A percentile compares a stretch with the other conserved stretches of the same genome.
Evolutionary conservation across 495 filamentous ascomycete species (phyloP).

Genomic region (Lasiosphaeria miniovina): DNA sequence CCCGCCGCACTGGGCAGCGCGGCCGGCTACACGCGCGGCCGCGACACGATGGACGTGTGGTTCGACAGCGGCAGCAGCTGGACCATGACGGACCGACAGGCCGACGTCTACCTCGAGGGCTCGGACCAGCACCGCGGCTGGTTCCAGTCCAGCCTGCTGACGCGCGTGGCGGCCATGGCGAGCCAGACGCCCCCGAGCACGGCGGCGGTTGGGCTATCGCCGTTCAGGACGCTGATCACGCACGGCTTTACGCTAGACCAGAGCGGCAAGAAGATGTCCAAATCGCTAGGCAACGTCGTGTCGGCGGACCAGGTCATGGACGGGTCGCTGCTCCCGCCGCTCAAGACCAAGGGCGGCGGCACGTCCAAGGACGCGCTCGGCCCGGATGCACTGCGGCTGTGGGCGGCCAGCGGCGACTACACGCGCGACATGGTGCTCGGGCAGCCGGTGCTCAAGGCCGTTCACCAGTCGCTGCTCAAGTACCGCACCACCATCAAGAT

Average conservation of each 20-base stretch:
- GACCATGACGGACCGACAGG: constrained; percentile 61
- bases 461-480: constrained; percentile 75
- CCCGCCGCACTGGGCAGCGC: constrained; percentile 50
- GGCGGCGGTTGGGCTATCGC: constrained; percentile 39
- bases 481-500: constrained; percentile 85
- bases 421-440: constrained; percentile 81
- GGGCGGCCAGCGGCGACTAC: constrained; percentile 90
- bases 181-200: constrained; percentile 19
- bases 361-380: constrained; percentile 50
- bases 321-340: constrained; percentile 56
- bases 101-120: constrained; percentile 91
- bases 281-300: constrained; percentile 90
- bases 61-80: constrained; percentile 98
- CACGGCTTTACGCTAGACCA: constrained; percentile 93
- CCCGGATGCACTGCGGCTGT: constrained; percentile 83
- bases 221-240: constrained; percentile 83
- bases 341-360: constrained; percentile 40
- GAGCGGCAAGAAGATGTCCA: constrained; percentile 94
- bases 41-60: constrained; percentile 99
- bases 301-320: constrained; percentile 79
- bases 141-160: constrained; percentile 99
- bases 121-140: constrained; percentile 95
- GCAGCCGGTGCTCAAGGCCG: constrained; percentile 65
- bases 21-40: constrained; percentile 64
- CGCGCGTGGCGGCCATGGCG: constrained; percentile 54